Base-by-base conservation (phyloP, 2,329 filamentous ascomycete genomes). In the Botrytis galanthina region DNA sequence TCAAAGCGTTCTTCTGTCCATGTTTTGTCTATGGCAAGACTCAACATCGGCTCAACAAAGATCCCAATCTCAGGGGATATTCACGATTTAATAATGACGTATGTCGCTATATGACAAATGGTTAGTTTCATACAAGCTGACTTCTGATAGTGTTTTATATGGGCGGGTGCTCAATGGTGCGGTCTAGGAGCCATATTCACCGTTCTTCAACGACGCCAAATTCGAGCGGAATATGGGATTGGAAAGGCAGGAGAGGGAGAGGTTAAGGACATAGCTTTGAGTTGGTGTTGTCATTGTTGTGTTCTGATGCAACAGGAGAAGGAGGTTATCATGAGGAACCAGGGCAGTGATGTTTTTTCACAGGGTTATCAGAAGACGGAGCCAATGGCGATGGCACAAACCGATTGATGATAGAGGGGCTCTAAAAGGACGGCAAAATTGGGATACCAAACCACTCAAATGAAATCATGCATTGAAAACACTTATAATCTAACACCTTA, bases 211-310 rank as follows among this genome's bases (percentile, higher is more conserved):
- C 78, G 78, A 46, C 39, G 48, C 16, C 73, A 76, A 18, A 74
- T 79, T 51, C 76, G 78, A 10, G 66, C 75, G 22, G 71, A 71
- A 39, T 79, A 78, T 71, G 70, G 66, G 39, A 77, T 80, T 76
- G 78, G 79, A 18, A 83, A 82, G 16, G 42, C 79, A 16, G 83
- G 82, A 14, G 62, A 72, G 10, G 82, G 81, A 61, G 76, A 81
- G 1, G 78, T 83, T 7, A 75, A 80, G 2, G 81, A 80, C 44
- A 84, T 82, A 72, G 79, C 83, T n/a, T 78, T 80, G 44, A 81
- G 81, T 39, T 80, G 78, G 57, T 84, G 81, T 75, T 80, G 79
- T 71, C 70, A 70, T n/a, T 80, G 78, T 72, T 80, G 79, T 70
- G 67, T 76, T 4, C 44, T 80, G 10, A 78, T 80, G 16, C 78